Conservation (phyloP, 176 grass and related monocot species). For the Canna indica region DNA sequence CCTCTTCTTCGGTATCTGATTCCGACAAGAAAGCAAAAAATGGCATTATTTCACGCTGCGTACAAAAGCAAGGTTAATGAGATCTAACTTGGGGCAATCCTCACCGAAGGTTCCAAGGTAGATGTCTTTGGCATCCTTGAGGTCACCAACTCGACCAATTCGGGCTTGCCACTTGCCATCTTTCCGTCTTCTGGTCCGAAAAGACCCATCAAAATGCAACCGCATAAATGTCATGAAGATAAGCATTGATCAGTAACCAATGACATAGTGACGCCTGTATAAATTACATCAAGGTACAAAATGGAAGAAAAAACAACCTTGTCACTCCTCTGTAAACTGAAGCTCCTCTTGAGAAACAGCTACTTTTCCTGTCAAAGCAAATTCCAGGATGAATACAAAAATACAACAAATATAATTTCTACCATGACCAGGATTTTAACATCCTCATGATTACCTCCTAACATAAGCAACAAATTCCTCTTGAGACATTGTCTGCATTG, state of each 20-base stretch:
- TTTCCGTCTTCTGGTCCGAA: constrained; percentile 56
- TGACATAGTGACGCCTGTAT: neutral
- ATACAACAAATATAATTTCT: constrained; percentile 1
- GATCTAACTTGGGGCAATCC: neutral
- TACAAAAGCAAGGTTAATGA: neutral
- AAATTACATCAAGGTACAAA: constrained; percentile 18
- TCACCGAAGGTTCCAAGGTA: constrained; percentile 95
- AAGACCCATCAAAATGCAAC: neutral
- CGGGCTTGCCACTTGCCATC: constrained; percentile 96
- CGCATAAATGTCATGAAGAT: too few relatives aligned
- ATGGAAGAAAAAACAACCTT: constrained; percentile 42
- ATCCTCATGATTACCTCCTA: constrained; percentile 49
- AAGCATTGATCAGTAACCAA: neutral
- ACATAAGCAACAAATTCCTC: constrained; percentile 88
- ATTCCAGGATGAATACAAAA: constrained; percentile 12
- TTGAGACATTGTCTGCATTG: constrained; percentile 48
- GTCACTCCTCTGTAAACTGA: constrained; percentile 94
- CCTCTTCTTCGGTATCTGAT: constrained; percentile 93
- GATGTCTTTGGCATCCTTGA: constrained; percentile 64
- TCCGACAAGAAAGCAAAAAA: neutral
- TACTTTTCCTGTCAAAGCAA: constrained; percentile 51
- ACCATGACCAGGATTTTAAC: neutral
- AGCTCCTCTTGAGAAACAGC: constrained; percentile 99
- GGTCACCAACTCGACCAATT: constrained; percentile 77
- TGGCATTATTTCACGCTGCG: neutral